Evolutionary conservation across 257 asterid species (phyloP), one percentile per base, ranked within the genome.

Genomic region (Scutellaria galericulata): DNA sequence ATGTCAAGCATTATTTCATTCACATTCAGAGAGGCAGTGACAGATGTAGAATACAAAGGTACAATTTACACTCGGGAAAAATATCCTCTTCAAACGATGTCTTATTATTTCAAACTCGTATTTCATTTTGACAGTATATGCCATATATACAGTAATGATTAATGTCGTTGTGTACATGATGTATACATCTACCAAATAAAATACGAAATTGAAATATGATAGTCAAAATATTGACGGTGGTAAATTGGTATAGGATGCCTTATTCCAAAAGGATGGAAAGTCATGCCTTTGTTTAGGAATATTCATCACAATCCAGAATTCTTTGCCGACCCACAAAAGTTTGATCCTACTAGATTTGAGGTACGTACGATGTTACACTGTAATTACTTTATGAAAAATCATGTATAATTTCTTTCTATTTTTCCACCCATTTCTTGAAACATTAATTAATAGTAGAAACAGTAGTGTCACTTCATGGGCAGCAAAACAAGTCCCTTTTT

Each of bases 261-360:
- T 41, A 93, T 93, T 77, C 98, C 96, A 65, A 93, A 88, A 77
- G 98, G 98, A 56, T 93, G 98, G 98, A 93, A 93, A 80, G 97
- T 89, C 1, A 80, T 93, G 97, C 98, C 98, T 51, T 79, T 91
- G 72, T 88, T 93, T 72, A 89, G 97, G 85, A 93, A 86, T 76
- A 91, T 91, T 76, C 98, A 93, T 83, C 96, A 86, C 60, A 93
- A 88, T 78, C 96, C 96, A 37, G 92, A 89, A 10, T 85, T 87
- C 68, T 93, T 91, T 68, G 20, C 79, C 46, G 92, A 88, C 66
- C 97, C 98, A 55, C 89, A 79, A 50, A 84, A 74, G 60, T 86
- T 91, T 76, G 90, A 89, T 80, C 91, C 89, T 53, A 62, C 89
- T 5, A 89, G 98, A 83, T 93, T 93, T 77, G 86, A 93, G 96